These are phyloP conservation scores for Mycena haematopus DNA, from an alignment of 768 basidiomycete species.

Conservation along the genomic window DNA sequence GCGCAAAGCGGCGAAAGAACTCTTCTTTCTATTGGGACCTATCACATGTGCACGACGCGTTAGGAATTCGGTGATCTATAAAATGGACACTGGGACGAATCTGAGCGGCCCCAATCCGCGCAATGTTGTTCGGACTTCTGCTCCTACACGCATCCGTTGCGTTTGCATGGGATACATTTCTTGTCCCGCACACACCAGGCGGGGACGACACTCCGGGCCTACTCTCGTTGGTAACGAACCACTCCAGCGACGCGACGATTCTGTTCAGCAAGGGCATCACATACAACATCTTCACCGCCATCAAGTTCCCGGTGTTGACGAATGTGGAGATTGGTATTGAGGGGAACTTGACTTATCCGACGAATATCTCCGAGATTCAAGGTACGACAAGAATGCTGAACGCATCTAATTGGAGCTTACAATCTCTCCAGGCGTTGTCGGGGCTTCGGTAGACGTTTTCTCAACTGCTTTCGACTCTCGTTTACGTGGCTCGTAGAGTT, in stretches of 20 bases:
- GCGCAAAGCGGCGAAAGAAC: neutral
- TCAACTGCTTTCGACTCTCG: constrained; percentile 21
- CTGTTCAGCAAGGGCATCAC: constrained; percentile 60
- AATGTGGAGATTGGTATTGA: constrained; percentile 65
- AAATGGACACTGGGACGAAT: constrained; percentile 8
- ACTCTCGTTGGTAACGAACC: constrained; percentile 48
- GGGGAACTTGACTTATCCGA: constrained; percentile 64
- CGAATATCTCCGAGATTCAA: constrained; percentile 58
- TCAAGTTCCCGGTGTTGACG: constrained; percentile 58
- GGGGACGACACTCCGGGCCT: constrained; percentile 61
- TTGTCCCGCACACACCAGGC: constrained; percentile 54
- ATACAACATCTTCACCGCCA: constrained; percentile 68
- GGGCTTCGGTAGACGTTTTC: constrained; percentile 41
- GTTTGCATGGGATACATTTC: constrained; percentile 54
- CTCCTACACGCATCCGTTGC: constrained; percentile 34
- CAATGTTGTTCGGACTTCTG: constrained; percentile 28
- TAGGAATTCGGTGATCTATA: constrained; percentile 2
- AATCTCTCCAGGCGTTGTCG: constrained; percentile 46
- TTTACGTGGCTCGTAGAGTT: constrained; percentile 38
- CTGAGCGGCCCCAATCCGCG: neutral
- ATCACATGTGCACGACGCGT: constrained; percentile 4
- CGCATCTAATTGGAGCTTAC: neutral
- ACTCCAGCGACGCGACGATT: constrained; percentile 54
- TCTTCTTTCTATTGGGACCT: neutral
- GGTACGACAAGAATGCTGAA: constrained; percentile 32